Evolutionary conservation across 208 protist species (phyloP).

Genomic region (Lotmaria passim): DNA sequence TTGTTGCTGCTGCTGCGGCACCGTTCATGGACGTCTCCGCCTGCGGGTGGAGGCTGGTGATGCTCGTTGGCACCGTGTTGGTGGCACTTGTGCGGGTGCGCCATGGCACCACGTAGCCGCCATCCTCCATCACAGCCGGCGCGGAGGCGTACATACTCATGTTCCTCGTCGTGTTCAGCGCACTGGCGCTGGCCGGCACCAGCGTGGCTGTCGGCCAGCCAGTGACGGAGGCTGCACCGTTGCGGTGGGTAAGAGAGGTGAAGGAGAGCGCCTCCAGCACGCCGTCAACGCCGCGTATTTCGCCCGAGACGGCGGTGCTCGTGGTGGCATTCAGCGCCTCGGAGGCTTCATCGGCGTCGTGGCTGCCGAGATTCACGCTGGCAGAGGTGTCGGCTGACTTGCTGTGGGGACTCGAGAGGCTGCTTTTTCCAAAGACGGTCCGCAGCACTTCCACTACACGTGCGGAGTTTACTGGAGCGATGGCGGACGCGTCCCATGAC

Average conservation of each 20-base stretch:
- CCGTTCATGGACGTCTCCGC: not conserved
- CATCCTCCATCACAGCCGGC: slow-evolving; percentile 4
- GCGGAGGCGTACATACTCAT: not conserved
- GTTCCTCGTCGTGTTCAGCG: not conserved
- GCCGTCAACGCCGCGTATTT: slow-evolving; percentile 5
- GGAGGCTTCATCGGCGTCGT: not conserved
- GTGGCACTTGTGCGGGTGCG: slow-evolving; percentile 5
- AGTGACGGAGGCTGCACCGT: not conserved
- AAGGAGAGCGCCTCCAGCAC: slow-evolving; percentile 35
- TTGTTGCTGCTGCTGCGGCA: not conserved
- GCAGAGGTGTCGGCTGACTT: not conserved
- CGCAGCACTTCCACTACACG: slow-evolving; percentile 14
- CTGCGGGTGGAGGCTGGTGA: not conserved
- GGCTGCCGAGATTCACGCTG: not conserved
- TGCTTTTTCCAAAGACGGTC: slow-evolving; percentile 16
- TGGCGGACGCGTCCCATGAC: not conserved
- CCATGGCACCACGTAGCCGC: slow-evolving; percentile 33
- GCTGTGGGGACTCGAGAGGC: not conserved
- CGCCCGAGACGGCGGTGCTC: slow-evolving; percentile 1
- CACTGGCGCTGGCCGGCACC: not conserved
- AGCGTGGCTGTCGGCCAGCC: not conserved
- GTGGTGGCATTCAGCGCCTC: slow-evolving; percentile 1
- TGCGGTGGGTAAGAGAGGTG: slow-evolving; percentile 21
- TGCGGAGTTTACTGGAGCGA: not conserved
- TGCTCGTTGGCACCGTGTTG: too few relatives aligned